phyloP scores from a whole-genome alignment of 352 stramenopile genomes.

The Globisporangium heterothallicum region DNA sequence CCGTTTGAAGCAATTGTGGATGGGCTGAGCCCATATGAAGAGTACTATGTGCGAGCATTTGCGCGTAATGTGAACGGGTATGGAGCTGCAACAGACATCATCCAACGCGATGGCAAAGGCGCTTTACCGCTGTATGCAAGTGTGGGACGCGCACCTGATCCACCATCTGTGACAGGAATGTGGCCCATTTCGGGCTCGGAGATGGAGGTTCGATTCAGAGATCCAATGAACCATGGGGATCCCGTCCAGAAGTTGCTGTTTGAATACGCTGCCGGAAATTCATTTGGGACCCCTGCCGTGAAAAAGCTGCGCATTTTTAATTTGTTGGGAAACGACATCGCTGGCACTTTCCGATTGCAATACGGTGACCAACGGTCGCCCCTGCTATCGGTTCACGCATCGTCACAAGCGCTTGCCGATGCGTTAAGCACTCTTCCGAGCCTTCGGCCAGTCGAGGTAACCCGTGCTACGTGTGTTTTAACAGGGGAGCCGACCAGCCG shows the following conservation, averaged over 20 bases:
- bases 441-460: conserved; percentile 44
- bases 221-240: conserved; percentile 22
- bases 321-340: conserved; percentile 40
- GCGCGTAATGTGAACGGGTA: conserved; percentile 68
- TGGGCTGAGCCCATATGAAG: conserved; percentile 28
- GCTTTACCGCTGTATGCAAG: conserved; percentile 41
- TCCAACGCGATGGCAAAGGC: conserved; percentile 58
- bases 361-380: conserved; percentile 49
- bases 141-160: conserved; percentile 26
- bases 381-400: conserved; percentile 49
- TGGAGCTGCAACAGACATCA: conserved; percentile 41
- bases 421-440: conserved; percentile 39
- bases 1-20: conserved; percentile 62
- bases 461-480: conserved; percentile 42
- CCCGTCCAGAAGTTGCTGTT: conserved; percentile 47
- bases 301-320: conserved; percentile 53
- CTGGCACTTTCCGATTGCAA: conserved; percentile 59
- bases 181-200: conserved; percentile 60
- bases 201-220: conserved; percentile 29
- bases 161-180: conserved; percentile 29
- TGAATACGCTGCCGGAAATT: conserved; percentile 45
- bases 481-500: conserved; percentile 25
- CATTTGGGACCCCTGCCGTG: conserved; percentile 38
- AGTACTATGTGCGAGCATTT: conserved; percentile 67
- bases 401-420: conserved; percentile 22